Evolutionary conservation across 371 early-diverging fungal genomes (phyloP).

Genomic region (Rhizopus stolonifer): DNA sequence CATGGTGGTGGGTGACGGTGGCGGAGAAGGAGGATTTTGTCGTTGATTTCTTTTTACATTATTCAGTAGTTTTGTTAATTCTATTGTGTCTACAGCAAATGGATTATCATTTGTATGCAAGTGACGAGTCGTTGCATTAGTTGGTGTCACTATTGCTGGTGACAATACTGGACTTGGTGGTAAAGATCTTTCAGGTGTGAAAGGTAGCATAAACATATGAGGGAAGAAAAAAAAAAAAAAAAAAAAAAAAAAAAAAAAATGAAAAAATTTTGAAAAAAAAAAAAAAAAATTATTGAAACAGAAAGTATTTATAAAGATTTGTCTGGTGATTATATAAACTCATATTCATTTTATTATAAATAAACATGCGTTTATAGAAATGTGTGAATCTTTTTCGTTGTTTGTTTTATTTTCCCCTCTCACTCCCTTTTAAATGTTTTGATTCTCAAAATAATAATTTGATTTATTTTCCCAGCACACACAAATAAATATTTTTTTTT

Average conservation of each 20-base stretch:
- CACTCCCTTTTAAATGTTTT: not conserved
- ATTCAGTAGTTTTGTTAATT: slow-evolving; percentile 28
- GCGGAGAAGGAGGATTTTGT: not conserved
- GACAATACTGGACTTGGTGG: slow-evolving; percentile 31
- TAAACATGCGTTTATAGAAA: not conserved
- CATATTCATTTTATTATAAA: not conserved
- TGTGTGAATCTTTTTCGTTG: not conserved
- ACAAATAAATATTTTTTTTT: not conserved
- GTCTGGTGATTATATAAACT: not conserved
- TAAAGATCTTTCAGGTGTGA: slow-evolving; percentile 33
- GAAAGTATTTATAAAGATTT: not conserved
- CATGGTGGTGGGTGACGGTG: slow-evolving; percentile 6
- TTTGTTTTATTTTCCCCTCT: not conserved
- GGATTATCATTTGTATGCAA: slow-evolving; percentile 28
- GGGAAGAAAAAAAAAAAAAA: not conserved
- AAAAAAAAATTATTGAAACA: too few relatives aligned
- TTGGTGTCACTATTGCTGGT: slow-evolving; percentile 28
- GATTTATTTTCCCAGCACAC: too few relatives aligned
- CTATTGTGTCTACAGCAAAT: slow-evolving; percentile 22
- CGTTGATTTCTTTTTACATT: slow-evolving; percentile 10
- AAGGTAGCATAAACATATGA: slow-evolving; percentile 4
- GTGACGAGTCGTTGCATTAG: slow-evolving; percentile 30
- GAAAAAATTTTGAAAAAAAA: too few relatives aligned
- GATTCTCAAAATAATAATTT: too few relatives aligned
- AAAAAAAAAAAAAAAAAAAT: not conserved